A percentile compares a stretch with the other conserved stretches of the same genome.
Conservation (phyloP, 805 yeast species). For the Tetrapisispora iriomotensis region DNA sequence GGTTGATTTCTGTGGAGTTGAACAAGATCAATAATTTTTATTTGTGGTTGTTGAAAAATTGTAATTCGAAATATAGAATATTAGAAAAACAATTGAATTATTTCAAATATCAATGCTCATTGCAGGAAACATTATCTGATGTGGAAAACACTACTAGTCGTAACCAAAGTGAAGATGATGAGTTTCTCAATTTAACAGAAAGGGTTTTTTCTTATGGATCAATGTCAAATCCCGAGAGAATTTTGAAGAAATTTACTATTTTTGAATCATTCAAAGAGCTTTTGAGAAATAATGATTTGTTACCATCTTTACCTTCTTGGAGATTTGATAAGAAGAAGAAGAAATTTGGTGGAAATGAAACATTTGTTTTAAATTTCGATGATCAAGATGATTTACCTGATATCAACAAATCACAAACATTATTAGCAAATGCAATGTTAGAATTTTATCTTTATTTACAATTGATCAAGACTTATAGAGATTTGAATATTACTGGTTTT, state of each 20-base stretch:
- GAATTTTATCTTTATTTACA: constrained; percentile 26
- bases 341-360: background rate
- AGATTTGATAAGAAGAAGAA: background rate
- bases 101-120: constrained; percentile 7
- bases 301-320: constrained; percentile 2
- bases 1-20: constrained; percentile 25
- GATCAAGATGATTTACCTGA: background rate
- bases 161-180: background rate
- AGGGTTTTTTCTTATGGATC: constrained; percentile 3
- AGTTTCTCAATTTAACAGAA: background rate
- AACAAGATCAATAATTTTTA: constrained; percentile 28
- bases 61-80: constrained; percentile 15
- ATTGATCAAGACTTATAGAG: constrained; percentile 39
- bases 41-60: constrained; percentile 22
- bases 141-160: background rate
- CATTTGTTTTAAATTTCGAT: background rate
- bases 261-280: background rate
- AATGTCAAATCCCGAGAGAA: background rate
- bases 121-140: background rate
- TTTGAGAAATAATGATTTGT: constrained; percentile 1
- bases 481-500: constrained; percentile 77
- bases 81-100: constrained; percentile 20
- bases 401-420: constrained; percentile 6
- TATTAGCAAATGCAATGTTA: constrained; percentile 23
- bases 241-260: background rate